Evolutionary conservation across 495 filamentous ascomycete species (phyloP).

Genomic region (Lepraria neglecta): DNA sequence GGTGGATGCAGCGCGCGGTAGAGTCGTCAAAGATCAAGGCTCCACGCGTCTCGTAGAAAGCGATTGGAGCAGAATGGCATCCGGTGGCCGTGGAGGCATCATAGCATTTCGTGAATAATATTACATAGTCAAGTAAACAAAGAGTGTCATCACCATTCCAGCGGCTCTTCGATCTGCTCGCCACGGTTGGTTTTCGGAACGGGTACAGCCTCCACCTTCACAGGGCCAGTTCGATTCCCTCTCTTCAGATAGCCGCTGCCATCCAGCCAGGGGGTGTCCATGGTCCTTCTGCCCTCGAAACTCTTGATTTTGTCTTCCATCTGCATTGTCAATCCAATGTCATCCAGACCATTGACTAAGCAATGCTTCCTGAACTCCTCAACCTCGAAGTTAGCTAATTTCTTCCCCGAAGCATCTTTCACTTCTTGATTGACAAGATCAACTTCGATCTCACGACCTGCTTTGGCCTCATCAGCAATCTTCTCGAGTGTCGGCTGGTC

Average conservation of each 20-base stretch:
- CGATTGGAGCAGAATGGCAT: not conserved
- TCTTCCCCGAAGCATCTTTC: slow-evolving; percentile 64
- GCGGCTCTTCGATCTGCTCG: slow-evolving; percentile 73
- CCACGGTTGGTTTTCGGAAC: slow-evolving; percentile 90
- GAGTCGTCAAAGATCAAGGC: not conserved
- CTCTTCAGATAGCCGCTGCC: slow-evolving; percentile 77
- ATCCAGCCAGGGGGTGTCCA: slow-evolving; percentile 87
- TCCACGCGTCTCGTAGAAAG: not conserved
- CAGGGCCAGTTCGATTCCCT: slow-evolving; percentile 54
- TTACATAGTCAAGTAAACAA: not conserved
- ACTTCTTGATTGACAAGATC: slow-evolving; percentile 83
- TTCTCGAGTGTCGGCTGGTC: slow-evolving; percentile 57
- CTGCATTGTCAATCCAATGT: slow-evolving; percentile 92
- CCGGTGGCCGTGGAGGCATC: not conserved
- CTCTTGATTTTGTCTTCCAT: slow-evolving; percentile 78
- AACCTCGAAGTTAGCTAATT: slow-evolving; percentile 72
- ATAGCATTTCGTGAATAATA: not conserved
- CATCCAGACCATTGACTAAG: slow-evolving; percentile 88
- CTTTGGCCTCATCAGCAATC: slow-evolving; percentile 73
- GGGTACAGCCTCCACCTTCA: slow-evolving; percentile 73
- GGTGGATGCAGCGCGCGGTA: not conserved
- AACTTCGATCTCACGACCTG: slow-evolving; percentile 82
- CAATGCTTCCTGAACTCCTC: slow-evolving; percentile 93
- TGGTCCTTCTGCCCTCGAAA: slow-evolving; percentile 71
- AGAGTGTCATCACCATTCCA: slow-evolving; percentile 65